Base-by-base conservation (phyloP, 202 grass and related monocot species). In the Eragrostis tef region DNA sequence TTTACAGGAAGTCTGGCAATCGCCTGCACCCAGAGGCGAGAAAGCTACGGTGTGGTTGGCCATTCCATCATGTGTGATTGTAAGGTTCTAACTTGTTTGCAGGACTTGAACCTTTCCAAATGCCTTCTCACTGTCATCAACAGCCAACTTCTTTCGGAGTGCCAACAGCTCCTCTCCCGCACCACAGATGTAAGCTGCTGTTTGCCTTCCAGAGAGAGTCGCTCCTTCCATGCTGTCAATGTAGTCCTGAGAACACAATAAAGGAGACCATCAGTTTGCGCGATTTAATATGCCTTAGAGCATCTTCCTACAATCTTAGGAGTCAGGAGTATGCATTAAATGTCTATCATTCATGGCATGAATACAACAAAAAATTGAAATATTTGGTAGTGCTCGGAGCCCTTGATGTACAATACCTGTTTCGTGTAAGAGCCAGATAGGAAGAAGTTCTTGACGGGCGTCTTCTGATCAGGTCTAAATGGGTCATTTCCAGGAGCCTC, bases 161-260 rank as follows among this genome's bases (percentile, higher is more conserved):
- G 86, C 74, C 41, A 73, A 16, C 8, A 98, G 50, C 60, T 94
- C 85, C 86, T 94, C 92, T 0, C 95, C 95, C 1, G 90, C 78
- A 6, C 70, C 59, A 2, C 95, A 98, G 71, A 98, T 91, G 75
- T 94, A 98, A 24, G 90, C 92, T 0, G 92, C 84, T 0, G 95
- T 87, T 83, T 85, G 88, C 79, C 95, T 76, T 19, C 95, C 95
- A 14, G 95, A 98, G 36, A 98, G 92, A 71, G 95, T 98, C 25
- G 94, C 94, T n/a, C 94, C 94, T 90, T 98, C 94, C 94, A 98
- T 98, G 79, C 94, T 98, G 88, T 98, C 94, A 24, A 98, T 98
- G 47, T 98, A 98, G 75, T 98, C 94, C 94, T 98, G 76, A 15
- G 91, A 26, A 75, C 9, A 73, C 6, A 82, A 31, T 8, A 51